These are phyloP conservation scores for Chionographis japonica DNA, from an alignment of 106 monocot genomes.

Conservation along the genomic window DNA sequence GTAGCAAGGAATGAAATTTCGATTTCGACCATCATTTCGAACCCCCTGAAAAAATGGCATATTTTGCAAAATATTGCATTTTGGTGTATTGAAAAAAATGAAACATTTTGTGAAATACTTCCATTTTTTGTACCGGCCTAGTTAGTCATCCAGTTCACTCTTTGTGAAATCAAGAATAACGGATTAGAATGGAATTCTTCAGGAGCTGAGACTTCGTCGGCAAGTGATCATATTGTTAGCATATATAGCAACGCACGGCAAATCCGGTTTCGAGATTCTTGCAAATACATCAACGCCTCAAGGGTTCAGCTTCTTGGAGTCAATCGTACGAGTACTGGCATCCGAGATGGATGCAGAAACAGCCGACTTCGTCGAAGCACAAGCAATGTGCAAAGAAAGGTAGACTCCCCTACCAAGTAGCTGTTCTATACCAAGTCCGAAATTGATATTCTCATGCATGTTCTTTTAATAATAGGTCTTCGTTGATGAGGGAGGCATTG, in stretches of 20 bases:
- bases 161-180: background rate
- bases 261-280: conserved; percentile 65
- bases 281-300: conserved; percentile 30
- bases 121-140: background rate
- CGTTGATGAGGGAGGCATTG: conserved; percentile 59
- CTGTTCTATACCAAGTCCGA: background rate
- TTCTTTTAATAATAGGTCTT: conserved; percentile 25
- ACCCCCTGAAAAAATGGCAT: too few relatives aligned
- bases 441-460: background rate
- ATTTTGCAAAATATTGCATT: too few relatives aligned
- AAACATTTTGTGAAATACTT: background rate
- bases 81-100: background rate
- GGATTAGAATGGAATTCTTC: conserved; percentile 12
- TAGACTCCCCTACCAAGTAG: conserved; percentile 6
- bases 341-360: conserved; percentile 36
- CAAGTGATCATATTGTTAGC: conserved; percentile 64
- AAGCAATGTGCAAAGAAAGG: conserved; percentile 57
- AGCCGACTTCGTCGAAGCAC: conserved; percentile 1
- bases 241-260: conserved; percentile 72
- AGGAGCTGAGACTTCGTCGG: conserved; percentile 66
- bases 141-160: background rate
- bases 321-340: conserved; percentile 58
- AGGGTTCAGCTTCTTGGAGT: conserved; percentile 61
- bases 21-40: too few relatives aligned
- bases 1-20: too few relatives aligned